Evolutionary conservation across 1,284 basidiomycete species (phyloP).

Genomic region (Heterobasidion annosum): DNA sequence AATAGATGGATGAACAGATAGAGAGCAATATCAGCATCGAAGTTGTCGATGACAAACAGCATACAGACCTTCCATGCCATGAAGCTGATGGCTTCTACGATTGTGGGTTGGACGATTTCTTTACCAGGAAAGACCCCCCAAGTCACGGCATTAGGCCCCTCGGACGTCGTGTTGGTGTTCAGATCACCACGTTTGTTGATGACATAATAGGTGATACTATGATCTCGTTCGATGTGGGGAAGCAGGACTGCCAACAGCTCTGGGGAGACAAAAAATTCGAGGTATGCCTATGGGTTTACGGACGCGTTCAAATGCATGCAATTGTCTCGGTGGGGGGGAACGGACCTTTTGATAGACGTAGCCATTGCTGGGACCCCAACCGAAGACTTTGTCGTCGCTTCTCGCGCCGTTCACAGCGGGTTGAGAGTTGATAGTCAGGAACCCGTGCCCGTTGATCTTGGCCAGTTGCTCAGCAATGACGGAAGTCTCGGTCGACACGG

Average conservation of each 20-base stretch:
- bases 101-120: conserved; percentile 97
- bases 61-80: conserved; percentile 87
- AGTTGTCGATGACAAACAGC: not conserved
- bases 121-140: conserved; percentile 99
- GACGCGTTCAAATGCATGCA: no score
- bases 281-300: conserved; percentile 69
- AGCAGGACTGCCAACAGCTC: conserved; percentile 59
- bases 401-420: conserved; percentile 91
- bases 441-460: conserved; percentile 84
- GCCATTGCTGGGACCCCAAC: conserved; percentile 93
- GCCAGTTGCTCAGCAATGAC: conserved; percentile 78
- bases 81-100: conserved; percentile 95
- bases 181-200: conserved; percentile 91
- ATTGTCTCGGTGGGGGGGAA: conserved; percentile 10
- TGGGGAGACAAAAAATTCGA: conserved; percentile 91
- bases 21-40: not conserved
- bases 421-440: conserved; percentile 97
- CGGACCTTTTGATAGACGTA: conserved; percentile 95
- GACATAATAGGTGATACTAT: conserved; percentile 93
- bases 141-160: conserved; percentile 96
- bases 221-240: conserved; percentile 80
- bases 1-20: conserved; percentile 1
- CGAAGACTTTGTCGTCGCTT: conserved; percentile 82
- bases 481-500: conserved; percentile 77
- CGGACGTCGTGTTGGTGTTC: conserved; percentile 84